These are phyloP conservation scores for Vitis hybrid DNA, from an alignment of 177 flowering plant species.

Conservation along the genomic window DNA sequence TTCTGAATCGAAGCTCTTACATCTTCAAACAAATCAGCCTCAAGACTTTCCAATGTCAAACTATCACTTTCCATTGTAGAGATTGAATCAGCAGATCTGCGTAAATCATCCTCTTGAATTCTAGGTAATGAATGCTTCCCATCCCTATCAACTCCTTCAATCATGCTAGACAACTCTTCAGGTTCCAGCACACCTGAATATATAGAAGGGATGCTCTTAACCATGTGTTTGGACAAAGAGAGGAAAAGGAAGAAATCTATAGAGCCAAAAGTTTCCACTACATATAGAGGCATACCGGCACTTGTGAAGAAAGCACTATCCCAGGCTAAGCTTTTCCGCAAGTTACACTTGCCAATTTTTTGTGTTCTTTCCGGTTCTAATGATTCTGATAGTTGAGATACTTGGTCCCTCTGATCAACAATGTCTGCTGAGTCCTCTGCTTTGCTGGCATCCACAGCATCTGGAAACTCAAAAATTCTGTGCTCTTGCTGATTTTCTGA, in stretches of 20 bases:
- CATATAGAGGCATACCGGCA: constrained; percentile 45
- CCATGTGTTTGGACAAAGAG: neutral
- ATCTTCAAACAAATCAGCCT: constrained; percentile 74
- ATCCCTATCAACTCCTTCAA: constrained; percentile 42
- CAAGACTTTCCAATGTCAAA: constrained; percentile 60
- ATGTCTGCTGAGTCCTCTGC: constrained; percentile 9
- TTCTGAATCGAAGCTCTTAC: constrained; percentile 79
- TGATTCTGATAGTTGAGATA: constrained; percentile 32
- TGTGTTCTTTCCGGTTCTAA: constrained; percentile 35
- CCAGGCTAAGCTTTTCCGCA: constrained; percentile 94
- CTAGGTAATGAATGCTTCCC: constrained; percentile 46
- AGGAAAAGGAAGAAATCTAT: neutral
- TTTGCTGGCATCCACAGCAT: constrained; percentile 12
- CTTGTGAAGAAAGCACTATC: constrained; percentile 81
- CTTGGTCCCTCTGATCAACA: constrained; percentile 18
- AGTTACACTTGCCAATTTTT: constrained; percentile 51
- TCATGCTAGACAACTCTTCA: constrained; percentile 74
- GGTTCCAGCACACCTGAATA: constrained; percentile 69
- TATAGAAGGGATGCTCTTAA: neutral
- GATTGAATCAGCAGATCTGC: constrained; percentile 65
- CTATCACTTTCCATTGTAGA: constrained; percentile 73
- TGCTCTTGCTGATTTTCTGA: constrained; percentile 20
- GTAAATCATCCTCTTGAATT: constrained; percentile 75
- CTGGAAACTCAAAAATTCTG: constrained; percentile 10
- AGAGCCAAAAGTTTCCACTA: neutral